A percentile compares a stretch with the other conserved stretches of the same genome.
phyloP scores from a whole-genome alignment of 2,329 filamentous ascomycete species.

The Sordariomycetes sp. region DNA sequence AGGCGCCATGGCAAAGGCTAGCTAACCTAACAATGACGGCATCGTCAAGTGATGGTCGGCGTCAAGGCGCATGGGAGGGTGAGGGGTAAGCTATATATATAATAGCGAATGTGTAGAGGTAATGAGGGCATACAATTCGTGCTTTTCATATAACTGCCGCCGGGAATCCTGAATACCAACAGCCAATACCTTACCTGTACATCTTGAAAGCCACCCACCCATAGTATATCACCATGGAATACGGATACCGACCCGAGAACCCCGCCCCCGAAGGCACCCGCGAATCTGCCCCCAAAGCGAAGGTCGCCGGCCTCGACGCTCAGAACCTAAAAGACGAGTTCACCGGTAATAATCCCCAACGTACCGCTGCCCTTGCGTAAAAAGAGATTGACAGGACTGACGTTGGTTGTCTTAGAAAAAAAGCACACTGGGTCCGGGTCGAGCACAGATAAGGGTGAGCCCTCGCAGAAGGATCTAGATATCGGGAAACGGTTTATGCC shows the following conservation, averaged over 20 bases:
- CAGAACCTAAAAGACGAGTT: background rate
- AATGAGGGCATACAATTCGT: too few species aligned
- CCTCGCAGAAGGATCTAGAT: background rate
- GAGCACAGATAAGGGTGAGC: background rate
- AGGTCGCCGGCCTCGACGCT: background rate
- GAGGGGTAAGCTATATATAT: too few species aligned
- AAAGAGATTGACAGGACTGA: background rate
- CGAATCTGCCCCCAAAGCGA: background rate
- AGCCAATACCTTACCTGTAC: too few species aligned
- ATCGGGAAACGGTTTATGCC: background rate
- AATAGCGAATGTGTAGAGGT: too few species aligned
- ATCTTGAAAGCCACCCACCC: background rate
- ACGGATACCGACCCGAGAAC: background rate
- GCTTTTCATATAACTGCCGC: too few species aligned
- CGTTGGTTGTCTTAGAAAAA: background rate
- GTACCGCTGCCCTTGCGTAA: background rate
- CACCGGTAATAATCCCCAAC: background rate
- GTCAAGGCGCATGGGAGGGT: too few species aligned
- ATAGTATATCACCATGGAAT: background rate
- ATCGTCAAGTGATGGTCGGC: too few species aligned
- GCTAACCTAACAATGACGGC: too few species aligned
- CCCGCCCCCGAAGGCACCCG: background rate
- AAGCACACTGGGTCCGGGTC: background rate
- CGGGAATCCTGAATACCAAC: too few species aligned
- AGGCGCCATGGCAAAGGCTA: too few species aligned